Evolutionary conservation across 1,139 yeast species (phyloP), one percentile per base, ranked within the genome.

Genomic region (Taphrina pruni): DNA sequence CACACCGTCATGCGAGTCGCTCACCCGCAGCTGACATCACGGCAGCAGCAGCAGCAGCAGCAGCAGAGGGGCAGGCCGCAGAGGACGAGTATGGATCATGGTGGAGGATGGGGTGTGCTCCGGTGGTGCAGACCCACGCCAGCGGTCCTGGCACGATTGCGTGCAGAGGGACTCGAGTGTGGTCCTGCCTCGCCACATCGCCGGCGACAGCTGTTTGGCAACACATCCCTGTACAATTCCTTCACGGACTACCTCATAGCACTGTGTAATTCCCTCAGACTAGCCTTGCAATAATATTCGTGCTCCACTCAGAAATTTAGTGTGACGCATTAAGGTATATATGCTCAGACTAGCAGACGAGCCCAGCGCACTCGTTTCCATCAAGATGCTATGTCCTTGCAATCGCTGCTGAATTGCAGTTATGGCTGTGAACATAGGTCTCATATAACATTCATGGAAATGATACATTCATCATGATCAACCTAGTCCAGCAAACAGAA

Each of bases 101-200:
- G 55, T 20, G 32, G 32, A 26, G 32, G 32, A 26, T 50, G 55
- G 55, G 55, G 55, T 50, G 55, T 50, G 38, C 38, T 50, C n/a
- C 12, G 55, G 17, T 50, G 55, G 55, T 50, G 55, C 38, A 50
- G 17, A 50, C 48, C 48, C 8, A 45, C 48, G 20, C 48, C 20
- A 20, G 48, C 12, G 36, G 38, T 50, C 12, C 55, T 50, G 38
- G 38, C 48, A 14, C n/a, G 48, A n/a, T n/a, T 45, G 20, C 48
- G 48, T 14, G 48, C 48, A 14, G 48, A 45, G n/a, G 48, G 48
- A 12, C 20, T 17, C 12, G 48, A 45, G 8, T 26, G 32, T 26
- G 32, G 32, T 26, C 9, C 12, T 45, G 48, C 20, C 8, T 6
- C n/a, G 8, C 8, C 8, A 1, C 12, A 45, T 45, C 48, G 48